phyloP scores from a whole-genome alignment of 169 alveolate genomes.

The Eimeria acervulina region DNA sequence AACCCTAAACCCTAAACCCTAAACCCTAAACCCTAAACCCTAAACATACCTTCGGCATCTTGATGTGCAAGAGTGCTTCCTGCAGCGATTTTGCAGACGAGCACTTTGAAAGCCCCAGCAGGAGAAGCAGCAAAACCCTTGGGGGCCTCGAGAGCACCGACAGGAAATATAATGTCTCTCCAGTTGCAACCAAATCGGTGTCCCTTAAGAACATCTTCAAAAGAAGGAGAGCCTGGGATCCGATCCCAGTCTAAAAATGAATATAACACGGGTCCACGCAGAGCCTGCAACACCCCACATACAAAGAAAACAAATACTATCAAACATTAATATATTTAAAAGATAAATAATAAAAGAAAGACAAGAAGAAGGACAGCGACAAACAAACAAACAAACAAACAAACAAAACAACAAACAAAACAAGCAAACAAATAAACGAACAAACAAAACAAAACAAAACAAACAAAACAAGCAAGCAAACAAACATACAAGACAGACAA shows the following conservation, averaged over 20 bases:
- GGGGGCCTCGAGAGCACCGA: constrained; percentile 88
- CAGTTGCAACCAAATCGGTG: constrained; percentile 70
- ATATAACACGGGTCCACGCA: constrained; percentile 86
- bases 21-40: neutral
- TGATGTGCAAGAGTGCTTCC: constrained; percentile 83
- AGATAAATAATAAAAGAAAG: too few species aligned
- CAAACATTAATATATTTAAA: too few species aligned
- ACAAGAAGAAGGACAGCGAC: neutral
- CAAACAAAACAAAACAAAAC: neutral
- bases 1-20: neutral
- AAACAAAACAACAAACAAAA: too few species aligned
- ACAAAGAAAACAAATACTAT: too few species aligned
- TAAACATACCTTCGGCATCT: neutral
- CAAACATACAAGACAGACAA: too few species aligned
- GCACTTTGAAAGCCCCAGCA: constrained; percentile 86
- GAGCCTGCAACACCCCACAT: constrained; percentile 84
- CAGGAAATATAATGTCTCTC: constrained; percentile 85
- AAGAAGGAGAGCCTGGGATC: constrained; percentile 88
- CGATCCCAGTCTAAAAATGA: constrained; percentile 87
- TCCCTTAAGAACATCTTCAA: constrained; percentile 80
- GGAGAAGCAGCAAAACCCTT: constrained; percentile 88
- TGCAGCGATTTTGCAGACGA: constrained; percentile 87
- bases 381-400: too few species aligned
- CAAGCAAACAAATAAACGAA: neutral
- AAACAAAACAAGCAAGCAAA: too few species aligned